phyloP scores from a whole-genome alignment of 2,329 filamentous ascomycete species.

The Hypoxylon sp. region DNA sequence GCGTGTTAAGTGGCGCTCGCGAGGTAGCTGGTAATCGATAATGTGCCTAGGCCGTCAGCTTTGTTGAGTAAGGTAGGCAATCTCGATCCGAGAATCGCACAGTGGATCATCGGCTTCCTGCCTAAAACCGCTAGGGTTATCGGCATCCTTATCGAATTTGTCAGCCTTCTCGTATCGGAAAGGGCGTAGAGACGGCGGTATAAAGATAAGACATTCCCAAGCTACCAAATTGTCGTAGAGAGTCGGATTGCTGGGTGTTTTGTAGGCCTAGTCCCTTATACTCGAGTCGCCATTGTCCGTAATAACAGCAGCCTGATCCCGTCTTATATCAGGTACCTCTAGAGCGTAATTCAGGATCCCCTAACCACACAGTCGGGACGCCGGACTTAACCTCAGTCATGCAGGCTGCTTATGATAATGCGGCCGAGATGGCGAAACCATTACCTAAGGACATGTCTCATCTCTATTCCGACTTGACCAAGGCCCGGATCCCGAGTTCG shows the following conservation, averaged over 20 bases:
- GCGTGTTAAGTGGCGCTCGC: too few species aligned
- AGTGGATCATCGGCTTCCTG: conserved; percentile 15
- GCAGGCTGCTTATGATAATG: conserved; percentile 26
- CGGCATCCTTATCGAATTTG: conserved; percentile 33
- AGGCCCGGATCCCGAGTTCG: conserved; percentile 67
- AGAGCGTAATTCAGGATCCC: background rate
- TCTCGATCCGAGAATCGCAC: conserved; percentile 7
- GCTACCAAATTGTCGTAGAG: background rate
- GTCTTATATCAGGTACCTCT: background rate
- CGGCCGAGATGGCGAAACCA: conserved; percentile 44
- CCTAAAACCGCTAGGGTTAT: conserved; percentile 21
- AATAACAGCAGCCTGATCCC: background rate
- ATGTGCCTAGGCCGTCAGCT: background rate
- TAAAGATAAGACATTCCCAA: background rate
- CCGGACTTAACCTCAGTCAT: conserved; percentile 24
- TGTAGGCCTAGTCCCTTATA: background rate
- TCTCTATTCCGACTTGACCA: conserved; percentile 76
- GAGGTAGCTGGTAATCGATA: too few species aligned
- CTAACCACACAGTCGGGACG: background rate
- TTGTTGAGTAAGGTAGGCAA: background rate
- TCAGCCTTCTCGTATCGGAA: conserved; percentile 17
- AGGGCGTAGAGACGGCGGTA: background rate
- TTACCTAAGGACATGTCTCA: conserved; percentile 78
- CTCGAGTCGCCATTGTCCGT: background rate
- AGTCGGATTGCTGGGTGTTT: too few species aligned